These are phyloP conservation scores for Claviceps citrina DNA, from an alignment of 2,329 filamentous ascomycete species.

Conservation along the genomic window DNA sequence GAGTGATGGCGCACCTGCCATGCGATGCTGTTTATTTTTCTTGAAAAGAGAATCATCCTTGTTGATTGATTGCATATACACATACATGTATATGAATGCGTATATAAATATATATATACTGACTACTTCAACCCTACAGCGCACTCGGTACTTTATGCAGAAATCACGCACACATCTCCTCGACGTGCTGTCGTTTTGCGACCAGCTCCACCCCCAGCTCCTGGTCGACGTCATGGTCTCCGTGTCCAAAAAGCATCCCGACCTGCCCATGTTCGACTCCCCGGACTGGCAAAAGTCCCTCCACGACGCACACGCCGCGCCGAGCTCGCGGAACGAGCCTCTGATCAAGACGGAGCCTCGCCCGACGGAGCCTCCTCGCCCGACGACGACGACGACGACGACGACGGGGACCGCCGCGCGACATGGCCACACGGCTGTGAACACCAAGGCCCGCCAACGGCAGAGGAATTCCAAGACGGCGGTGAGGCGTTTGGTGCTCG, in stretches of 20 bases:
- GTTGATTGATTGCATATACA: too few species aligned
- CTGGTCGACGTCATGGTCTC: slow-evolving; percentile 27
- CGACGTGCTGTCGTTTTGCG: slow-evolving; percentile 25
- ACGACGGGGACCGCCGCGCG: too few species aligned
- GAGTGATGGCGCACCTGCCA: slow-evolving; percentile 9
- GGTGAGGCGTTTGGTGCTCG: slow-evolving; percentile 15
- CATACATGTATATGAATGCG: too few species aligned
- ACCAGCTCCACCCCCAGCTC: slow-evolving; percentile 26
- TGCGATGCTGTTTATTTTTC: background rate
- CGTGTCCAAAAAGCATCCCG: slow-evolving; percentile 26
- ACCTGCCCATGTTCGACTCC: slow-evolving; percentile 27
- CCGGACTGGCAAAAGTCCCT: slow-evolving; percentile 23
- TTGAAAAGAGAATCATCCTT: too few species aligned
- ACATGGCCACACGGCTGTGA: slow-evolving; percentile 16
- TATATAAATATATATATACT: too few species aligned
- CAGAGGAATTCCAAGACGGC: slow-evolving; percentile 20
- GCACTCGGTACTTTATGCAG: slow-evolving; percentile 23
- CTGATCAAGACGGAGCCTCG: slow-evolving; percentile 3
- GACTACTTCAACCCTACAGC: slow-evolving; percentile 12
- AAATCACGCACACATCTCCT: slow-evolving; percentile 24
- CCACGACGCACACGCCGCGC: slow-evolving; percentile 7
- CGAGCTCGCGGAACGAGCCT: background rate
- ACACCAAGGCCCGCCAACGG: slow-evolving; percentile 16
- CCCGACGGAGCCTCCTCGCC: slow-evolving; percentile 10
- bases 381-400: too few species aligned